These are phyloP conservation scores for Dactylellina leptospora DNA, from an alignment of 2,329 filamentous ascomycete species.

Conservation along the genomic window DNA sequence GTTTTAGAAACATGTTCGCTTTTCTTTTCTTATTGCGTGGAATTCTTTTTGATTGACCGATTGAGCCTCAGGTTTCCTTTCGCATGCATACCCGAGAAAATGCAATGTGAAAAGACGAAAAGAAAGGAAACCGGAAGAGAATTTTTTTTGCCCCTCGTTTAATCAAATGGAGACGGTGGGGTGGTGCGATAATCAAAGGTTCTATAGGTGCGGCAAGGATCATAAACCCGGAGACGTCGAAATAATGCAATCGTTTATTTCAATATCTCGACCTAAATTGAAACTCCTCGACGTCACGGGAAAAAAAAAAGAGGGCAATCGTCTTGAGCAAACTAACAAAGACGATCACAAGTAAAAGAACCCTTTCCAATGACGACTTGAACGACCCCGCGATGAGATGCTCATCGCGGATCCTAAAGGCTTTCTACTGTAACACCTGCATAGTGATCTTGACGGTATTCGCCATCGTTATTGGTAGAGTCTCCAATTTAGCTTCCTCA, in stretches of 20 bases:
- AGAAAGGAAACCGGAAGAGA: slow-evolving; percentile 7
- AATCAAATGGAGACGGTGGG: slow-evolving; percentile 38
- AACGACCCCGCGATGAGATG: slow-evolving; percentile 29
- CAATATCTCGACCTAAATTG: neutral
- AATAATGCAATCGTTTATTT: neutral
- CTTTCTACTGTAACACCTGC: slow-evolving; percentile 18
- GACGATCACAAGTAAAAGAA: slow-evolving; percentile 12
- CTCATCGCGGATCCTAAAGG: slow-evolving; percentile 31
- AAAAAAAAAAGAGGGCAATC: neutral
- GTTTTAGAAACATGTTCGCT: slow-evolving; percentile 28
- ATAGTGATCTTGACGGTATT: slow-evolving; percentile 18
- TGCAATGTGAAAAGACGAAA: slow-evolving; percentile 18
- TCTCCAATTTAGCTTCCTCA: neutral
- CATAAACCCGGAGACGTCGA: neutral
- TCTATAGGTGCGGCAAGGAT: slow-evolving; percentile 9
- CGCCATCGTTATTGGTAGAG: slow-evolving; percentile 33
- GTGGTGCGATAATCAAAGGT: neutral
- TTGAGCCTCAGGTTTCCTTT: slow-evolving; percentile 44
- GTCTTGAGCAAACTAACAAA: neutral
- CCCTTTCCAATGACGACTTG: slow-evolving; percentile 20
- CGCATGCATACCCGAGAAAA: neutral
- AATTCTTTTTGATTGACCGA: slow-evolving; percentile 1
- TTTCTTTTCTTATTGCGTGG: neutral
- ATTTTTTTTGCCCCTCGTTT: slow-evolving; percentile 36
- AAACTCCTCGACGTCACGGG: slow-evolving; percentile 1